phyloP scores from a whole-genome alignment of 225 moss, liverwort and hornwort genomes.

The Marchantia polymorpha region DNA sequence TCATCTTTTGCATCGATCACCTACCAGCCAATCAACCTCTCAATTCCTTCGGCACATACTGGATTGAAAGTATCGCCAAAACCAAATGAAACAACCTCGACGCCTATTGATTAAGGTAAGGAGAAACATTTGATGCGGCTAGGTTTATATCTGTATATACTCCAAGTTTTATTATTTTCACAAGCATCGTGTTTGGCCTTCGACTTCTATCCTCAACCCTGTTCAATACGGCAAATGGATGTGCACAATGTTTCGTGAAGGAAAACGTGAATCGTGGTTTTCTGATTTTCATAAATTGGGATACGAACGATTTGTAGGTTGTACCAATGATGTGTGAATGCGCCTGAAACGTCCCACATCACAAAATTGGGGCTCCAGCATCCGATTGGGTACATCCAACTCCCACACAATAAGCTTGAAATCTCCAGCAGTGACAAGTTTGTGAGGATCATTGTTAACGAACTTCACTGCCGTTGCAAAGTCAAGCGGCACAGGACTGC shows the following conservation, averaged over 20 bases:
- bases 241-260: not conserved
- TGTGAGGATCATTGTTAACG: constrained; percentile 54
- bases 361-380: constrained; percentile 62
- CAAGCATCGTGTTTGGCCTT: not conserved
- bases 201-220: not conserved
- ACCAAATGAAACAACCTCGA: not conserved
- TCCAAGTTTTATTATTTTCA: not conserved
- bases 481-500: constrained; percentile 78
- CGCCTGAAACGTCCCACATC: constrained; percentile 75
- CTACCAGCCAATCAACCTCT: constrained; percentile 37
- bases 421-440: constrained; percentile 71
- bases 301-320: not conserved
- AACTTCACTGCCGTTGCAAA: constrained; percentile 66
- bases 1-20: constrained; percentile 78
- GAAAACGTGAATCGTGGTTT: not conserved
- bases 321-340: constrained; percentile 69
- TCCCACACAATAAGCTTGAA: constrained; percentile 76
- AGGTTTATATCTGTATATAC: not conserved
- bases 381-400: constrained; percentile 72
- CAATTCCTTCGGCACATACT: constrained; percentile 9
- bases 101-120: constrained; percentile 2
- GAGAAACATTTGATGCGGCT: not conserved
- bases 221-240: not conserved
- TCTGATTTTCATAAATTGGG: not conserved
- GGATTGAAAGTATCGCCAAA: not conserved